Evolutionary conservation across 306 rosid genomes (phyloP).

Genomic region (Canavalia ensiformis): DNA sequence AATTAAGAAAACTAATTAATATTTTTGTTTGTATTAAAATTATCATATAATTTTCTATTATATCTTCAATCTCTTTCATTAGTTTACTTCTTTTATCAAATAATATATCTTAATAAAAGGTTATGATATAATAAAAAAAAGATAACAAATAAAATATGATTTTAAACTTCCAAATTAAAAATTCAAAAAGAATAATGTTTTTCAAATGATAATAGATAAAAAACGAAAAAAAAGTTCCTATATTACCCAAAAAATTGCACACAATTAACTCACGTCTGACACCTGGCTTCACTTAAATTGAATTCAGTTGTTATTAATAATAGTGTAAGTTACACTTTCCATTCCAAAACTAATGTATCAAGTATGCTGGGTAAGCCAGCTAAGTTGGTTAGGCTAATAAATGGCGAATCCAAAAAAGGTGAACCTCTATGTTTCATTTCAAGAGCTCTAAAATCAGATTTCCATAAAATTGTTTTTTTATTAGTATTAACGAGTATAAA

Average conservation of each 20-base stretch:
- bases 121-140: too few species aligned
- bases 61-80: too few species aligned
- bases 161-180: too few species aligned
- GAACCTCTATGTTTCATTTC: background rate
- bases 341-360: constrained; percentile 9
- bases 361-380: background rate
- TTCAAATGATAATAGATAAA: too few species aligned
- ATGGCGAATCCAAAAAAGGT: background rate
- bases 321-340: constrained; percentile 14
- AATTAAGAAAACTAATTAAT: too few species aligned
- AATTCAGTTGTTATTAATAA: constrained; percentile 9
- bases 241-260: background rate
- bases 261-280: background rate
- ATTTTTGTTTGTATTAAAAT: too few species aligned
- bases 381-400: constrained; percentile 19
- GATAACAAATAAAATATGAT: too few species aligned
- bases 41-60: too few species aligned
- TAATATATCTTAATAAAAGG: too few species aligned
- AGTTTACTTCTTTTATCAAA: too few species aligned
- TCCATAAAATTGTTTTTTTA: background rate
- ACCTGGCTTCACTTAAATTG: constrained; percentile 31
- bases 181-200: too few species aligned
- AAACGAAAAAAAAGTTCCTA: too few species aligned
- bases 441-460: background rate
- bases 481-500: background rate